Conservation (phyloP, 345 rosid species). For the Theobroma cacao region DNA sequence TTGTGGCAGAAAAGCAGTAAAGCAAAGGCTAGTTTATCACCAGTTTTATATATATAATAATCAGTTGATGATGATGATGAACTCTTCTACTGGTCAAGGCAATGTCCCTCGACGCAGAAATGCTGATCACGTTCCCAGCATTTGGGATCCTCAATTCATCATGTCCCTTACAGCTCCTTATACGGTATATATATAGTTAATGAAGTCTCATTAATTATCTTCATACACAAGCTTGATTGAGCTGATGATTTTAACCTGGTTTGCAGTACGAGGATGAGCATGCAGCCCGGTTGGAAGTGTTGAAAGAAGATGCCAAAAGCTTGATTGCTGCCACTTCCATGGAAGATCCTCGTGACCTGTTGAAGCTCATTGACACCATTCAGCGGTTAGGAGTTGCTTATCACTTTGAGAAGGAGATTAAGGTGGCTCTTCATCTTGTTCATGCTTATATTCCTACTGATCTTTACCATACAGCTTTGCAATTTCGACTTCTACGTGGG, state of each 20-base stretch:
- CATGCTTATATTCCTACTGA: neutral
- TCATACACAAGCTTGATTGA: neutral
- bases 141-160: slow-evolving; percentile 17
- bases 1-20: too few relatives aligned
- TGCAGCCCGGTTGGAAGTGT: neutral
- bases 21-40: too few relatives aligned
- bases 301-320: slow-evolving; percentile 8
- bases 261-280: slow-evolving; percentile 11
- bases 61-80: too few relatives aligned
- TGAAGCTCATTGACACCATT: slow-evolving; percentile 9
- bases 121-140: too few relatives aligned
- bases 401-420: slow-evolving; percentile 15
- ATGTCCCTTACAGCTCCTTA: neutral
- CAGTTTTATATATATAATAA: too few relatives aligned
- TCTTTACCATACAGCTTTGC: slow-evolving; percentile 11
- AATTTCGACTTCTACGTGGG: slow-evolving; percentile 17
- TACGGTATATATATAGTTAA: neutral
- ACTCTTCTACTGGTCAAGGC: too few relatives aligned
- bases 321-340: neutral
- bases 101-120: too few relatives aligned
- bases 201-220: too few relatives aligned
- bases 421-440: neutral
- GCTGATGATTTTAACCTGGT: neutral
- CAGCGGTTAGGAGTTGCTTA: slow-evolving; percentile 19
- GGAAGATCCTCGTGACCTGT: neutral